Evolutionary conservation across 495 filamentous ascomycete genomes (phyloP), one percentile per base, ranked within the genome.

Genomic region (Podospora didyma): DNA sequence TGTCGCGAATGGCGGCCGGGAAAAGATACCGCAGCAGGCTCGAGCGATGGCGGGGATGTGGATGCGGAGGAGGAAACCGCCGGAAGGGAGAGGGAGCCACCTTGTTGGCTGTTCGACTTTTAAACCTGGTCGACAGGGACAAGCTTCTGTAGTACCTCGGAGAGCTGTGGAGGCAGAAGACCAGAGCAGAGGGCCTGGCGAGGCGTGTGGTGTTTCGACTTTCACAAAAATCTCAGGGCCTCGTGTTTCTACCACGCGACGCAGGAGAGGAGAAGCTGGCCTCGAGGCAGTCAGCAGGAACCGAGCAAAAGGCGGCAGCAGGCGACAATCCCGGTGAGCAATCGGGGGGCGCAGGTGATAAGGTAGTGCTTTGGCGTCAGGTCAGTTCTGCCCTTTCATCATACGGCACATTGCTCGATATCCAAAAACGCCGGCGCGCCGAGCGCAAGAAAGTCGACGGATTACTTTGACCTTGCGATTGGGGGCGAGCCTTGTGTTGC

Each of bases 11-110:
- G 37, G 79, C 73, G 55, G 74, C 71, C 5, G 86, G 83, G 58
- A 86, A 80, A 48, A 86, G 67, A 58, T 74, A 77, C 20, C 82
- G 82, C 53, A 89, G 69, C 53, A 92, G 75, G 52, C 61, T 63
- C 19, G 57, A 62, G 48, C 56, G 62, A 51, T 66, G 59, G 59
- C 65, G 69, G 21, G 68, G 59, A 26, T 35, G 26, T 14, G 26
- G 53, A 24, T 46, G 57, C 42, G 50, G 54, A 42, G 58, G 58
- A 45, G 62, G 56, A 52, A 60, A 49, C 17, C 63, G 63, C 17
- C 58, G 20, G 39, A 63, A 58, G 54, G 59, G 57, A 37, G 51
- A 58, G 12, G 62, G 65, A 49, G 65, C 65, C 65, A 68, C 50
- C 20, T 63, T 68, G 20, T 17, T 50, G 39, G 53, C 35, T 45